phyloP scores from a whole-genome alignment of 169 alveolate species.

The Amoebophrya sp. region DNA sequence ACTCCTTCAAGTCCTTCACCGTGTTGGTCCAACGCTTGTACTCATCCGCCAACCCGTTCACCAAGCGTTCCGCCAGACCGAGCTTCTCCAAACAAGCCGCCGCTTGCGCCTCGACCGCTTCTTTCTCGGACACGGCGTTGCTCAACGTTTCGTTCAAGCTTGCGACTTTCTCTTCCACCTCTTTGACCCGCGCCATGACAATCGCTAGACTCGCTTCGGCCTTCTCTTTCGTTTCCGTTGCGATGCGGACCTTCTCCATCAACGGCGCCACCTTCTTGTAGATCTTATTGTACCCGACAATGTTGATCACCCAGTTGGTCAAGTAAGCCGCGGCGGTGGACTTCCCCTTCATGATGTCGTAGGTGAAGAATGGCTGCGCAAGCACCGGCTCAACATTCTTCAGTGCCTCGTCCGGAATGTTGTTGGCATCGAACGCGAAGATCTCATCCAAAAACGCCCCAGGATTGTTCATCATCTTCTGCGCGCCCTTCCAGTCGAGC shows the following conservation, averaged over 20 bases:
- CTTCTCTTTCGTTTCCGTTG: slow-evolving; percentile 73
- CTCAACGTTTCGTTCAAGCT: slow-evolving; percentile 72
- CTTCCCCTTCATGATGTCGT: slow-evolving; percentile 82
- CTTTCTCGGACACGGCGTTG: slow-evolving; percentile 79
- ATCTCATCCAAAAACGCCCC: slow-evolving; percentile 79
- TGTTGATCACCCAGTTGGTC: slow-evolving; percentile 86
- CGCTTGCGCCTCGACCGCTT: slow-evolving; percentile 78
- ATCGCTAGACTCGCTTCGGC: slow-evolving; percentile 83
- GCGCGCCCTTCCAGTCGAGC: slow-evolving; percentile 82
- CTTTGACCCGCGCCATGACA: slow-evolving; percentile 76
- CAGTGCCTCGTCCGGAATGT: slow-evolving; percentile 84
- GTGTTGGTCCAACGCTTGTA: slow-evolving; percentile 90
- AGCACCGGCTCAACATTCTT: slow-evolving; percentile 74
- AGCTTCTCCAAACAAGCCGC: slow-evolving; percentile 75
- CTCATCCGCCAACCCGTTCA: slow-evolving; percentile 88
- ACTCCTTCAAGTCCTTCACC: slow-evolving; percentile 72
- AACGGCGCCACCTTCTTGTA: slow-evolving; percentile 86
- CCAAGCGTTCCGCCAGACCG: slow-evolving; percentile 85
- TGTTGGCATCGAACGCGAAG: slow-evolving; percentile 77
- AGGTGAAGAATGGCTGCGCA: slow-evolving; percentile 79
- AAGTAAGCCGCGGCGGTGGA: slow-evolving; percentile 89
- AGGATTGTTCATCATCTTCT: slow-evolving; percentile 86
- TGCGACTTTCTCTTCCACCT: slow-evolving; percentile 67
- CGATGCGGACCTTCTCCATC: slow-evolving; percentile 81
- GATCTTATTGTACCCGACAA: slow-evolving; percentile 84